Percentiles rank a stretch among this genome's conserved stretches.
Evolutionary conservation across 2,329 filamentous ascomycete species (phyloP).

Genomic region (Sarocladiaceae sp.): DNA sequence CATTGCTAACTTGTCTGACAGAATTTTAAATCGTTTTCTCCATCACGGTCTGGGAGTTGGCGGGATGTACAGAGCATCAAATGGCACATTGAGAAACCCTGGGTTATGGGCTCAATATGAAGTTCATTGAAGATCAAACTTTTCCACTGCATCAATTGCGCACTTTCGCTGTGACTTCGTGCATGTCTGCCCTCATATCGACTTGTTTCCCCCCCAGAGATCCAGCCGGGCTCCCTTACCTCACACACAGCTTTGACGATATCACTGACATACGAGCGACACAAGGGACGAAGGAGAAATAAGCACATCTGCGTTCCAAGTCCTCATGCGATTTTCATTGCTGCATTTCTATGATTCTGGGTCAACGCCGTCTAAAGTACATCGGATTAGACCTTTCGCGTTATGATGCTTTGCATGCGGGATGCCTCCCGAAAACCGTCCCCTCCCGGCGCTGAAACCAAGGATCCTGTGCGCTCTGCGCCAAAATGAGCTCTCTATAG

Average conservation of each 20-base stretch:
- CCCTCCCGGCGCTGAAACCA: not conserved
- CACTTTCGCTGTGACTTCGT: conserved; percentile 13
- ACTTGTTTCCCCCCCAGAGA: too few species aligned
- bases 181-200: too few species aligned
- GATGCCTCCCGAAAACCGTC: not conserved
- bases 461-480: conserved; percentile 26
- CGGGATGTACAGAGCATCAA: conserved; percentile 44
- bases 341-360: conserved; percentile 32
- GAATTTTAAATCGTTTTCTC: conserved; percentile 44
- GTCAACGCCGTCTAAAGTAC: conserved; percentile 31
- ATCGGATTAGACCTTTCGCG: conserved; percentile 32
- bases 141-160: conserved; percentile 1
- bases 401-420: conserved; percentile 21
- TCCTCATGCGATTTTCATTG: conserved; percentile 26
- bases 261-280: too few species aligned
- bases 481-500: conserved; percentile 28
- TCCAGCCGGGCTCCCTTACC: too few species aligned
- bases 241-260: not conserved
- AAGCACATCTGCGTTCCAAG: not conserved
- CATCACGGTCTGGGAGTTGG: conserved; percentile 44
- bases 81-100: conserved; percentile 36
- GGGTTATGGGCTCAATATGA: conserved; percentile 41
- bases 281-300: not conserved
- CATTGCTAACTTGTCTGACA: conserved; percentile 23
- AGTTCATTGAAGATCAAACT: conserved; percentile 23